phyloP scores from a whole-genome alignment of 352 stramenopile species.

The Elongisporangium prolatum region DNA sequence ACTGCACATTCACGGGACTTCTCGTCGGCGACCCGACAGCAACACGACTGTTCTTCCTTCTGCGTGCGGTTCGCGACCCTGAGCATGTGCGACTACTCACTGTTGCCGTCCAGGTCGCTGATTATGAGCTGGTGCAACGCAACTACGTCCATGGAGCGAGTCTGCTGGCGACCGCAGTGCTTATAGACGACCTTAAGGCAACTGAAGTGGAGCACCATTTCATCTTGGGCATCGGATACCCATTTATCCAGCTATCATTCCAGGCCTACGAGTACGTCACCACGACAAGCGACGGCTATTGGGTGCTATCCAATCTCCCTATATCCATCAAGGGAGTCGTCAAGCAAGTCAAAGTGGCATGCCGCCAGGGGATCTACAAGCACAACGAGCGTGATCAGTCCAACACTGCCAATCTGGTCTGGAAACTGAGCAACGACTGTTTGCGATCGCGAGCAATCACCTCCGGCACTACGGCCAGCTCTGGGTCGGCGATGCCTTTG shows the following conservation, averaged over 20 bases:
- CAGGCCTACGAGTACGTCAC: constrained; percentile 22
- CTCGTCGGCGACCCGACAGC: constrained; percentile 11
- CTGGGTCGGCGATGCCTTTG: constrained; percentile 39
- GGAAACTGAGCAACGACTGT: constrained; percentile 11
- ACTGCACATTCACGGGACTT: constrained; percentile 32
- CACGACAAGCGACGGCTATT: constrained; percentile 17
- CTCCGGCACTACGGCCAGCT: constrained; percentile 20
- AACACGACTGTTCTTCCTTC: constrained; percentile 23
- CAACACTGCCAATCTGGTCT: constrained; percentile 21
- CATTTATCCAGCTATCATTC: constrained; percentile 20
- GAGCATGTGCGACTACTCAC: constrained; percentile 19
- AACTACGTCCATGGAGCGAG: constrained; percentile 17
- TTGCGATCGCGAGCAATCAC: constrained; percentile 24
- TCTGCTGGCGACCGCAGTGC: constrained; percentile 18
- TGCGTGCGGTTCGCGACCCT: constrained; percentile 11
- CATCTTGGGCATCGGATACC: constrained; percentile 26
- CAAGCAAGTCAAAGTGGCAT: constrained; percentile 19
- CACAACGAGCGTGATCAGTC: constrained; percentile 13
- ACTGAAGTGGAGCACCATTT: constrained; percentile 15
- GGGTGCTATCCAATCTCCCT: constrained; percentile 25
- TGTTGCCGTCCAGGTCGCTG: constrained; percentile 21
- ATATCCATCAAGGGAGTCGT: constrained; percentile 10
- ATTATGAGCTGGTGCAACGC: constrained; percentile 17
- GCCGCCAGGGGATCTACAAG: constrained; percentile 22
- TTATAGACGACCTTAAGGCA: constrained; percentile 22